phyloP scores from a whole-genome alignment of 768 basidiomycete species.

The Dioszegia aurantiaca region DNA sequence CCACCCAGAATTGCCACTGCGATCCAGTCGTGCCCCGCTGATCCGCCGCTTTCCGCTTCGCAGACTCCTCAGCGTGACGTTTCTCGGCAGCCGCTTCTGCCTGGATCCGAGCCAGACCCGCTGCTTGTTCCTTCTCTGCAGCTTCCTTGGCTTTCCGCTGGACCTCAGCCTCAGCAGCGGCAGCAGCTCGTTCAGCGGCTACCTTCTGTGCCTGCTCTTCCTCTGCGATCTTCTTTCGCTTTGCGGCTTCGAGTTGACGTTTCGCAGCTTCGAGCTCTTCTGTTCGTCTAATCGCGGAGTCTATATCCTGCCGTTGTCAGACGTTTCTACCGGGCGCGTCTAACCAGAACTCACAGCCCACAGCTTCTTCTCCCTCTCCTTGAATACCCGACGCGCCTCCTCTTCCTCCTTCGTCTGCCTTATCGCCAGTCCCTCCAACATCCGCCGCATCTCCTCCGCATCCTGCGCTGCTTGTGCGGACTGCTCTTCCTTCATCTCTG shows the following conservation, averaged over 20 bases:
- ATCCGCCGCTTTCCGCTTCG: conserved; percentile 21
- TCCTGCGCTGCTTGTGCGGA: conserved; percentile 27
- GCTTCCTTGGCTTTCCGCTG: conserved; percentile 55
- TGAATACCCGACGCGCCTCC: conserved; percentile 70
- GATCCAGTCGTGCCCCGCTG: conserved; percentile 31
- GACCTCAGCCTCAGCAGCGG: conserved; percentile 56
- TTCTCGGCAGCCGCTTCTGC: conserved; percentile 39
- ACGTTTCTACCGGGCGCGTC: too few species aligned
- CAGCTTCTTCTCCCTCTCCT: conserved; percentile 67
- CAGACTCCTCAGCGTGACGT: conserved; percentile 18
- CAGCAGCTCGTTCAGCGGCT: conserved; percentile 44
- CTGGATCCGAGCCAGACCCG: conserved; percentile 16
- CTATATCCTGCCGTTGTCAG: conserved; percentile 29
- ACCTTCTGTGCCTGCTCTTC: conserved; percentile 53
- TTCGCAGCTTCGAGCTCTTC: conserved; percentile 26
- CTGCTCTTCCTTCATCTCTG: conserved; percentile 21
- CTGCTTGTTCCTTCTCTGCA: conserved; percentile 24
- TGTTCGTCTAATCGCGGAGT: conserved; percentile 30
- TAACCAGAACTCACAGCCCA: conserved; percentile 39
- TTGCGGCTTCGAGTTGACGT: conserved; percentile 6
- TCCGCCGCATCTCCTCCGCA: conserved; percentile 36
- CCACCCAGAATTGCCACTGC: conserved; percentile 43
- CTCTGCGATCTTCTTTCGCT: conserved; percentile 25
- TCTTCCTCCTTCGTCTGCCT: conserved; percentile 61
- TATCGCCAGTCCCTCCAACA: conserved; percentile 40